Percentiles rank a stretch among this genome's conserved stretches.
Conservation (phyloP, 1,139 yeast genomes). For the Blastobotrys arbuscula region DNA sequence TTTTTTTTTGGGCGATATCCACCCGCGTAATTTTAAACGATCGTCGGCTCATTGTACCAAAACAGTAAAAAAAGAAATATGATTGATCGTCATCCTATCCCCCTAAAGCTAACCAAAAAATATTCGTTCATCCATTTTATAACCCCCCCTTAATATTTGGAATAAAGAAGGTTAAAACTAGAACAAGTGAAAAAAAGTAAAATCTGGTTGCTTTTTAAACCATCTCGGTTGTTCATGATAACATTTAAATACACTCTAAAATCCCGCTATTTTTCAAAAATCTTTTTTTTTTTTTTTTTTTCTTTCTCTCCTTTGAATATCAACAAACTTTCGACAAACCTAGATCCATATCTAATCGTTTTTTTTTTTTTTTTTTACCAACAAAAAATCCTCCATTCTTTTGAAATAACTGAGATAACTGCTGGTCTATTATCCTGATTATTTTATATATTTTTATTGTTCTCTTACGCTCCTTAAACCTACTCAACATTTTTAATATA, state of each 20-base stretch:
- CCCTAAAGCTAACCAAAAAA: not conserved
- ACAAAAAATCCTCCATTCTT: not conserved
- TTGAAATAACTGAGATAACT: not conserved
- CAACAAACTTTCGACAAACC: not conserved
- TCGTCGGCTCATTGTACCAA: not conserved
- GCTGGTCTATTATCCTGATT: constrained; percentile 2
- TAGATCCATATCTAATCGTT: not conserved
- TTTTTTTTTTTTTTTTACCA: not conserved
- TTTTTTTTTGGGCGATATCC: too few relatives aligned
- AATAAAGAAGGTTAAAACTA: not conserved
- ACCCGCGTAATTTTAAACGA: not conserved
- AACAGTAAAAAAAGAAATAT: not conserved
- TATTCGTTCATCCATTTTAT: not conserved
- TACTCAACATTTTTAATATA: not conserved
- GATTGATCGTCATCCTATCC: not conserved
- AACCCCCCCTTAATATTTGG: not conserved
- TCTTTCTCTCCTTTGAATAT: not conserved
- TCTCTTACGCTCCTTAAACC: not conserved
- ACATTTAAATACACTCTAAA: not conserved
- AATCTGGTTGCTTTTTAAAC: not conserved
- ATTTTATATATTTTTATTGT: not conserved
- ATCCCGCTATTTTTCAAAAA: not conserved
- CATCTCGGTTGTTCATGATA: not conserved
- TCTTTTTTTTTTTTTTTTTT: not conserved
- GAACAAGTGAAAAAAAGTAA: too few relatives aligned